Conservation (phyloP, 2,329 filamentous ascomycete genomes). For the Nothophaeocryptopus gaeumannii region DNA sequence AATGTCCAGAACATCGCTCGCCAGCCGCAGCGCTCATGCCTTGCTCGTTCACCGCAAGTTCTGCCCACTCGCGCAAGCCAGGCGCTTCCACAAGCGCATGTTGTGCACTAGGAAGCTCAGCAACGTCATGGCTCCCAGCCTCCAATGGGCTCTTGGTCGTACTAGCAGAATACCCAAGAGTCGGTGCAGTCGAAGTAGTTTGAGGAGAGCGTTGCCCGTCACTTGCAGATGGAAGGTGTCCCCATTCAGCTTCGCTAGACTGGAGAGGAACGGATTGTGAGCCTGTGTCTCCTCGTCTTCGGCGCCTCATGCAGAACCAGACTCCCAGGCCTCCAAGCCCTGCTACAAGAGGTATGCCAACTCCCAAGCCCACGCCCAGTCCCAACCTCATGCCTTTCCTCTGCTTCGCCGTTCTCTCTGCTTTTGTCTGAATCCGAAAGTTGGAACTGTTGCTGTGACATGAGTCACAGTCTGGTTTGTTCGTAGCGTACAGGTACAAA, state of each 20-base stretch:
- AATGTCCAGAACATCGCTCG: too few species aligned
- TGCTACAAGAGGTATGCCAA: slow-evolving; percentile 1
- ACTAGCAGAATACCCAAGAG: too few species aligned
- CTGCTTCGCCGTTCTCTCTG: background rate
- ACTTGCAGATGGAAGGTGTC: background rate
- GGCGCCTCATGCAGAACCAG: background rate
- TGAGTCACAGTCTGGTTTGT: background rate
- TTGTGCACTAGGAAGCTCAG: background rate
- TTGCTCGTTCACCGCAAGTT: background rate
- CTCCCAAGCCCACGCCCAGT: background rate
- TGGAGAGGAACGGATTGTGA: slow-evolving; percentile 1
- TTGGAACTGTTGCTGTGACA: slow-evolving; percentile 1
- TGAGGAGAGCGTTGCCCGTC: background rate
- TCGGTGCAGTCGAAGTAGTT: background rate
- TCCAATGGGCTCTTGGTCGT: background rate
- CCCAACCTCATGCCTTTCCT: background rate
- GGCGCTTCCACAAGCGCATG: background rate
- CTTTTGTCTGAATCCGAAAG: background rate
- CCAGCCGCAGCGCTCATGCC: background rate
- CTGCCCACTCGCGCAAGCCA: background rate
- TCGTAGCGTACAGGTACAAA: background rate
- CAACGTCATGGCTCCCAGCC: background rate
- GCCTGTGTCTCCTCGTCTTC: background rate
- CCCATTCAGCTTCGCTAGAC: background rate
- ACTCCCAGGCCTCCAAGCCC: background rate